These are phyloP conservation scores for Fusarium tanahbumbuense DNA, from an alignment of 2,329 filamentous ascomycete species.

Conservation along the genomic window DNA sequence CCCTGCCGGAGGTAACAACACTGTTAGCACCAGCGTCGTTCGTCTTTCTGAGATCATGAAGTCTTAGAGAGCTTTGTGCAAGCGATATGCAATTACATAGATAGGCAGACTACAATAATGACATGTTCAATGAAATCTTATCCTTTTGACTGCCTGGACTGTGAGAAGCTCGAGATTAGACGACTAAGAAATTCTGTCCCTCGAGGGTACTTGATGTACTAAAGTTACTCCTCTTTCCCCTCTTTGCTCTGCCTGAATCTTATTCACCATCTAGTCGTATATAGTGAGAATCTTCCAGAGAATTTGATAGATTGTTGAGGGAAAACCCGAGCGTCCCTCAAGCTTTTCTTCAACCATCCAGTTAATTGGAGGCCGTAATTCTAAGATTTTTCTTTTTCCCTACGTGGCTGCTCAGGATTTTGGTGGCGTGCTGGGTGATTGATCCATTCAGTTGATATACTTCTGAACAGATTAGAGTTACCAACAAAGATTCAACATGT, in stretches of 20 bases:
- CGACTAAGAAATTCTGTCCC: fast-evolving
- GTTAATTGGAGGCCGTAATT: neutral
- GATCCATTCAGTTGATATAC: neutral
- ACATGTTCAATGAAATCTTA: neutral
- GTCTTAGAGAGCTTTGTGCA: neutral
- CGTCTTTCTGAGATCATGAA: conserved; percentile 47
- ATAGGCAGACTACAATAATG: neutral
- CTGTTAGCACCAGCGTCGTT: conserved; percentile 54
- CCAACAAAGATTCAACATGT: neutral
- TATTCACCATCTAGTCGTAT: neutral
- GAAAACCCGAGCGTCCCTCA: neutral
- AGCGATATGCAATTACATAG: neutral
- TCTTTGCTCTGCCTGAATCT: neutral
- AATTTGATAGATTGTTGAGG: neutral
- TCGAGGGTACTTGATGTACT: fast-evolving
- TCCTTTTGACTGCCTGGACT: neutral
- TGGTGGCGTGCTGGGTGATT: neutral
- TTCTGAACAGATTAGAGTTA: neutral
- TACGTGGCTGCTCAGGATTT: neutral
- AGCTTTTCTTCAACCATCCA: fast-evolving
- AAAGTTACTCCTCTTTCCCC: neutral
- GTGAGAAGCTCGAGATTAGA: neutral
- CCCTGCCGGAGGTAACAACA: conserved; percentile 57
- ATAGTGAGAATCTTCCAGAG: fast-evolving
- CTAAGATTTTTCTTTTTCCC: neutral